Percentiles rank a stretch among this genome's conserved stretches.
Conservation (phyloP, 2,329 filamentous ascomycete genomes). For the Diaporthe destruens region DNA sequence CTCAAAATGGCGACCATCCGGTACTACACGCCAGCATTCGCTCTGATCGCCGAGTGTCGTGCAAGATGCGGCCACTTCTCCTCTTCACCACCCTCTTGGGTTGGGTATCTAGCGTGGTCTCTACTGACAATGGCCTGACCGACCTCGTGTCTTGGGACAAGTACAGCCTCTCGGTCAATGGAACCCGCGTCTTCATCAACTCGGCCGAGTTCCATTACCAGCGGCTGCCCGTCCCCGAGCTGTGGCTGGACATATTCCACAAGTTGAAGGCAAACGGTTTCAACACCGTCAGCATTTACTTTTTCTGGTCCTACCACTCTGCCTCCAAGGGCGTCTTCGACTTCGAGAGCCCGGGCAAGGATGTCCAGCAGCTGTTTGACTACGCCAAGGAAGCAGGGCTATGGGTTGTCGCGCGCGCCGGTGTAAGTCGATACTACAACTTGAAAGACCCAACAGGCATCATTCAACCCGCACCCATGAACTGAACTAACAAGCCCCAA, state of each 20-base stretch:
- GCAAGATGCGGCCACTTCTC: constrained; percentile 38
- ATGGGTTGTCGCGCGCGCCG: constrained; percentile 63
- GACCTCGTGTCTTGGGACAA: constrained; percentile 64
- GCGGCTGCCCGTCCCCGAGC: constrained; percentile 64
- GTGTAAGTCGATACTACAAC: constrained; percentile 42
- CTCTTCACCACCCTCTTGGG: constrained; percentile 35
- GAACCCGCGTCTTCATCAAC: constrained; percentile 47
- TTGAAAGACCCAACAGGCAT: neutral
- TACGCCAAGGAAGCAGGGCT: constrained; percentile 64
- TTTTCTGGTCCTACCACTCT: constrained; percentile 65
- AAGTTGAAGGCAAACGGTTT: constrained; percentile 66
- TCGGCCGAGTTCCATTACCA: constrained; percentile 67
- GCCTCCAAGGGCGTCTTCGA: constrained; percentile 59
- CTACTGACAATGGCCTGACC: constrained; percentile 57
- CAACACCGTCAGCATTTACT: constrained; percentile 63
- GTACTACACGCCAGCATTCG: neutral
- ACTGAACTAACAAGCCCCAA: neutral
- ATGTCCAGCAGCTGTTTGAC: constrained; percentile 63
- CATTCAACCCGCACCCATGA: neutral
- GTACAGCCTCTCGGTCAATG: constrained; percentile 63
- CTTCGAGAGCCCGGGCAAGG: constrained; percentile 63
- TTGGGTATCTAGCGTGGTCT: constrained; percentile 44
- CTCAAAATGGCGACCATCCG: neutral
- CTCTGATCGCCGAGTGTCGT: neutral
- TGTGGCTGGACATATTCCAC: constrained; percentile 67